Percentiles rank a stretch among this genome's conserved stretches.
phyloP scores from a whole-genome alignment of 202 grass and related monocot genomes.

The Panicum hallii region DNA sequence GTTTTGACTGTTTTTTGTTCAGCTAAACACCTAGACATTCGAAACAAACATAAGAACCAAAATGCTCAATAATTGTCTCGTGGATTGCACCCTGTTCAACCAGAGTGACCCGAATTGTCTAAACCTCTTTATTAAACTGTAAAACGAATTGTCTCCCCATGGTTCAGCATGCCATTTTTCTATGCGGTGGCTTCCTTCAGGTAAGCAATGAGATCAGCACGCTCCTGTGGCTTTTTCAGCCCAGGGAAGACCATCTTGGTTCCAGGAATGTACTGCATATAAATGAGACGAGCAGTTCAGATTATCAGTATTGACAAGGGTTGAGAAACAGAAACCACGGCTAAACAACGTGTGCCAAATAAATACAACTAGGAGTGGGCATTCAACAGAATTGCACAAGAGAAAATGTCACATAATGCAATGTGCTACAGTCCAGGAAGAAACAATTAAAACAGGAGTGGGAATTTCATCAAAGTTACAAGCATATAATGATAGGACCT shows the following conservation, averaged over 20 bases:
- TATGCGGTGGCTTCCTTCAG: slow-evolving; percentile 62
- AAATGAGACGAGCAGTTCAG: background rate
- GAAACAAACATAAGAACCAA: slow-evolving; percentile 34
- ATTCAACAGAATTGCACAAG: background rate
- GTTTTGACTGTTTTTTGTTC: slow-evolving; percentile 7
- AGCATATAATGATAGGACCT: background rate
- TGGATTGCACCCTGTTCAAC: slow-evolving; percentile 50
- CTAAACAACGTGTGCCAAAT: background rate
- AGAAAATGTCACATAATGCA: background rate
- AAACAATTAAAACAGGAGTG: background rate
- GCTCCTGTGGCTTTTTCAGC: slow-evolving; percentile 84
- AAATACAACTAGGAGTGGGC: background rate
- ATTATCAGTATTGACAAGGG: background rate
- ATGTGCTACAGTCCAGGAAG: no score
- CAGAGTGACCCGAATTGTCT: slow-evolving; percentile 41
- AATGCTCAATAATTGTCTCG: slow-evolving; percentile 31
- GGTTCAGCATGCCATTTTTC: background rate
- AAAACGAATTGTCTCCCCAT: slow-evolving; percentile 48
- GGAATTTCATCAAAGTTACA: background rate
- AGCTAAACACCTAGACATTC: slow-evolving; percentile 60
- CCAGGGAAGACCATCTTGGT: slow-evolving; percentile 95
- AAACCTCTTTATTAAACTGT: slow-evolving; percentile 57
- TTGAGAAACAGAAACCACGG: background rate
- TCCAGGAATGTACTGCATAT: slow-evolving; percentile 81
- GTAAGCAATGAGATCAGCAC: slow-evolving; percentile 80